phyloP scores from a whole-genome alignment of 2,329 filamentous ascomycete genomes.

The Colletotrichum zoysiae region DNA sequence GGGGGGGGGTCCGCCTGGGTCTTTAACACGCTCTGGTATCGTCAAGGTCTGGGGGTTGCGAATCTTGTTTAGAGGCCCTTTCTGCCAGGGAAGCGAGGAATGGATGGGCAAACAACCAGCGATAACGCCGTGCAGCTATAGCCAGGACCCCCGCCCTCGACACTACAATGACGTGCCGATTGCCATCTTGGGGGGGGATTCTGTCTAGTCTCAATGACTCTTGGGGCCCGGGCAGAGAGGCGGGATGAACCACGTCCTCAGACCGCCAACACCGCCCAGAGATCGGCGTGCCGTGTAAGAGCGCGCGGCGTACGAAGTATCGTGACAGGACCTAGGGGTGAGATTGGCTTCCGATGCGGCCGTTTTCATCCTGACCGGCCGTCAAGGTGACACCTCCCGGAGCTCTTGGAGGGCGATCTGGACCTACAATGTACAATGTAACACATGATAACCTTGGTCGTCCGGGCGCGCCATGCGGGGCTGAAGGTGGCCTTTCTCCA shows the following conservation, averaged over 20 bases:
- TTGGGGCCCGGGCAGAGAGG: not conserved
- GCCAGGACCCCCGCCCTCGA: constrained; percentile 2
- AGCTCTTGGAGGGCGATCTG: not conserved
- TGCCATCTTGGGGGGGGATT: constrained; percentile 9
- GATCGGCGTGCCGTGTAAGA: not conserved
- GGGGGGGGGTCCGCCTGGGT: not conserved
- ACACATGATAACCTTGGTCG: not conserved
- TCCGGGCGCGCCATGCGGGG: not conserved
- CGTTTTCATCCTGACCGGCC: not conserved
- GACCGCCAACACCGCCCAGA: not conserved
- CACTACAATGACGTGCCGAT: constrained; percentile 34
- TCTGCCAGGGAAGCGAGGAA: constrained; percentile 16
- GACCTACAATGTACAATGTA: not conserved
- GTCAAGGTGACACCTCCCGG: not conserved
- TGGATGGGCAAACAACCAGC: not conserved
- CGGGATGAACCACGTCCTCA: not conserved
- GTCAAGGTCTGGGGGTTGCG: constrained; percentile 17
- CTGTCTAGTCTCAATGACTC: not conserved
- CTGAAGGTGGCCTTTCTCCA: not conserved
- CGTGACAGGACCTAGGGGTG: not conserved
- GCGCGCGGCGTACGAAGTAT: not conserved
- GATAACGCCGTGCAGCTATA: constrained; percentile 34
- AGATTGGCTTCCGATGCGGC: not conserved
- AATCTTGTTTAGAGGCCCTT: not conserved
- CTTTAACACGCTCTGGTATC: not conserved